Evolutionary conservation across 1,139 yeast genomes (phyloP).

Genomic region (Tardiomyces depauwii): DNA sequence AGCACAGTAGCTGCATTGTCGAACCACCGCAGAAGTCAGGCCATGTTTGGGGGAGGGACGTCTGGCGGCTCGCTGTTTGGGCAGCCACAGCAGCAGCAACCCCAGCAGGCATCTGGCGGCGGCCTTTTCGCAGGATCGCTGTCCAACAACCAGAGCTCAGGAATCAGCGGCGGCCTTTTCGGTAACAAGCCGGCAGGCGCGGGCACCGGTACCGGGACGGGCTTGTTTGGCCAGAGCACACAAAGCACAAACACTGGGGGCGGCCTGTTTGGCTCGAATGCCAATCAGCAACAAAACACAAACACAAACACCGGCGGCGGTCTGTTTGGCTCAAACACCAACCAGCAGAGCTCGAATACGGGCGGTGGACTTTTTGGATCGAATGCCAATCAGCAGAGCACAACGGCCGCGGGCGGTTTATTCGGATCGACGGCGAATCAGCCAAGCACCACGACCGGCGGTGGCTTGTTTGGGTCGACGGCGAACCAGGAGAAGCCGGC

Average conservation of each 20-base stretch:
- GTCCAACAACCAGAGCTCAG: background rate
- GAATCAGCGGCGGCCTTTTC: background rate
- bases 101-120: background rate
- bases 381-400: background rate
- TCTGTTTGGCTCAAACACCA: conserved; percentile 4
- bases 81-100: background rate
- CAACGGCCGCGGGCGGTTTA: conserved; percentile 6
- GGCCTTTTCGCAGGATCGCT: background rate
- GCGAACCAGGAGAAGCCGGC: background rate
- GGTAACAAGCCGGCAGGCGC: background rate
- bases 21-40: background rate
- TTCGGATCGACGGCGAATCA: conserved; percentile 4
- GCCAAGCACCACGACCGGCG: conserved; percentile 1
- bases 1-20: background rate
- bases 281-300: background rate
- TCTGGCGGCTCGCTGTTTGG: background rate
- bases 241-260: conserved; percentile 2
- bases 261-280: conserved; percentile 1
- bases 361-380: conserved; percentile 7
- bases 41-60: background rate
- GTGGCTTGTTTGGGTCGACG: conserved; percentile 6
- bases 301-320: conserved; percentile 3
- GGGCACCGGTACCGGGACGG: conserved; percentile 2
- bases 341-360: background rate
- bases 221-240: background rate